Base-by-base conservation (phyloP, 352 stramenopile genomes). In the Globisporangium orthogonon region DNA sequence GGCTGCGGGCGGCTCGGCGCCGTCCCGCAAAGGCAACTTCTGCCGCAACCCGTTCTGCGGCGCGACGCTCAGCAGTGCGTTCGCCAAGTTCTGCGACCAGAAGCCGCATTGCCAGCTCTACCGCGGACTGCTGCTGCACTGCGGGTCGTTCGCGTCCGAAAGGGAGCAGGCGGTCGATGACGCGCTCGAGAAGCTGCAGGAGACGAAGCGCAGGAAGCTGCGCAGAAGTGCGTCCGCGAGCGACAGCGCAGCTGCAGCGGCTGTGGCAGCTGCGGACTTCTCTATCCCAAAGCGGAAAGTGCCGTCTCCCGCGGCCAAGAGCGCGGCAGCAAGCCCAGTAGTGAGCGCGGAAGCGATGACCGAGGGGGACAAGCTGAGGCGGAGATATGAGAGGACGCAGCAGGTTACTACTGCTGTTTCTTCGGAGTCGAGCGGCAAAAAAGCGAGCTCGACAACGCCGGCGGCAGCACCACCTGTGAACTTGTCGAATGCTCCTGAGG, bases 41-140 rank as follows among this genome's bases (percentile, higher is more conserved):
- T 83, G 73, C 55, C 40, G 56, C 29, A 89, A 86, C 45, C 79
- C 73, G 28, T 87, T 87, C 61, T 89, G 79, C 45, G 54, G 62
- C n/a, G 43, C 65, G 18, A 13, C 28, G 44, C 55, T 89, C 51
- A 30, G 45, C 37, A 89, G 78, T 60, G 66, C 66, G 29, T 66
- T 69, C 39, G 61, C 66, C 7, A 55, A 50, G 31, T 89, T 69
- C 57, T 89, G 79, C 55, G 71, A 78, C 30, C 61, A 73, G 39
- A 76, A 67, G 43, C 31, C 57, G 30, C 61, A 82, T 50, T 89
- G 79, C 44, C 79, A 89, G 58, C 61, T 71, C 30, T 82, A 78
- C 23, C 74, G 78, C 13, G 73, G 71, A 0, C 41, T 89, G 30
- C 53, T 71, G 54, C 60, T 87, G n/a, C 69, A 83, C 49, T 87